Percentiles rank a stretch among this genome's conserved stretches.
These are phyloP conservation scores for Backusella circina DNA, from an alignment of 192 early-diverging fungal genomes.

Conservation along the genomic window DNA sequence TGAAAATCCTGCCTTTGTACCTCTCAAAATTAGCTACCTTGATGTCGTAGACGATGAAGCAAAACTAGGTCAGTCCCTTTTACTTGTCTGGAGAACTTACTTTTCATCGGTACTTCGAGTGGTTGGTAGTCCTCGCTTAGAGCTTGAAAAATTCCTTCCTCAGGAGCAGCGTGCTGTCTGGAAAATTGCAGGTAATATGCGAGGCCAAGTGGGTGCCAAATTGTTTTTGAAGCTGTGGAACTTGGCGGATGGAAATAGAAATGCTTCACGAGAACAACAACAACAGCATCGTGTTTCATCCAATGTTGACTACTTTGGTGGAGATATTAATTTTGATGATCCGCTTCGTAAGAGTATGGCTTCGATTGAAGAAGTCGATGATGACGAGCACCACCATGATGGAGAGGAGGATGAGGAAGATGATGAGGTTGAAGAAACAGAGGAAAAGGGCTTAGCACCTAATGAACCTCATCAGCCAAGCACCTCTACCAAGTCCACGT, in stretches of 20 bases:
- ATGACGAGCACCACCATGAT: not conserved
- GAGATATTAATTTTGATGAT: not conserved
- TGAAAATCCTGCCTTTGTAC: conserved; percentile 21
- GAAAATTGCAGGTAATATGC: conserved; percentile 58
- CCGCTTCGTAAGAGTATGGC: not conserved
- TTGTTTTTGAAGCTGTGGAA: conserved; percentile 56
- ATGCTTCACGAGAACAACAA: not conserved
- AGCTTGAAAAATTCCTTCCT: conserved; percentile 55
- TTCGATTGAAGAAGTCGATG: conserved; percentile 12
- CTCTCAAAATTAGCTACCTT: not conserved
- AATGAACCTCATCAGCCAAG: not conserved
- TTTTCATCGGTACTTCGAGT: conserved; percentile 42
- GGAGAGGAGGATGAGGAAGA: not conserved
- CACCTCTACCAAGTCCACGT: not conserved
- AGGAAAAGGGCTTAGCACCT: conserved; percentile 1
- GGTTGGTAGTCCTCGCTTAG: conserved; percentile 49
- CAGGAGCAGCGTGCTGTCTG: conserved; percentile 52
- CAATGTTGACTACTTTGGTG: not conserved
- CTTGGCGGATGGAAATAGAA: conserved; percentile 11
- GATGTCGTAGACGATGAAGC: not conserved
- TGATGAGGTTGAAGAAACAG: not conserved
- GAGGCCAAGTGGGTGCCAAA: conserved; percentile 48
- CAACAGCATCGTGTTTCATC: not conserved
- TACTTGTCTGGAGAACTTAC: conserved; percentile 24
- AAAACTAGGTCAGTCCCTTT: not conserved